Conservation (phyloP, 306 rosid genomes). For the Castanospermum australe region DNA sequence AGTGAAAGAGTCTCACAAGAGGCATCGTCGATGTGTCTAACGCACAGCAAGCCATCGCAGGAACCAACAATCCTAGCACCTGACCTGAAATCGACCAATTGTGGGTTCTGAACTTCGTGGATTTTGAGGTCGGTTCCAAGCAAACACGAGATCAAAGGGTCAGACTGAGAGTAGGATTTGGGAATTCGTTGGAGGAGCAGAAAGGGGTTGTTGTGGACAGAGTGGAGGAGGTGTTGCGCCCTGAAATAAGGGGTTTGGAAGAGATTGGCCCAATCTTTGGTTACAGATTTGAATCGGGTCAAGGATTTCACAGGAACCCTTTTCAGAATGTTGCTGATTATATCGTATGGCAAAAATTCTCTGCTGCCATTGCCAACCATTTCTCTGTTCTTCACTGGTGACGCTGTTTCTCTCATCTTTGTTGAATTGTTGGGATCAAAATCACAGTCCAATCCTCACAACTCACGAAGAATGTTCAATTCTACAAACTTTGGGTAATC, state of each 20-base stretch:
- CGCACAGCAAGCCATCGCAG: slow-evolving; percentile 21
- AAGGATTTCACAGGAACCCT: slow-evolving; percentile 25
- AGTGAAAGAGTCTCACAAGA: background rate
- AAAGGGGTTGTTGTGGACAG: background rate
- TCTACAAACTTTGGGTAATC: no score
- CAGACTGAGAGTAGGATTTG: background rate
- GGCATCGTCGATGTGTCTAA: background rate
- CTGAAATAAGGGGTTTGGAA: background rate
- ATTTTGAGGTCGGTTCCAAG: background rate
- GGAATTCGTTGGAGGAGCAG: background rate
- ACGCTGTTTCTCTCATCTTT: no score
- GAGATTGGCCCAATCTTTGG: background rate
- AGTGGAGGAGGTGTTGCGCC: background rate
- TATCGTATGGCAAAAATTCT: background rate
- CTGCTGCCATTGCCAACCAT: background rate
- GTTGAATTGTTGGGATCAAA: no score
- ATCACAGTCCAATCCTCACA: no score
- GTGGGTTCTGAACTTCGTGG: background rate
- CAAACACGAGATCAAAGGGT: background rate
- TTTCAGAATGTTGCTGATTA: slow-evolving; percentile 8
- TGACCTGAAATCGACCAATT: background rate
- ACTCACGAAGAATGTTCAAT: no score
- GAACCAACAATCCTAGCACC: background rate
- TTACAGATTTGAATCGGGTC: slow-evolving; percentile 6
- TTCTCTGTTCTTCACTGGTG: background rate